Conservation (phyloP, 2,329 filamentous ascomycete species). For the Penicillium sp. region DNA sequence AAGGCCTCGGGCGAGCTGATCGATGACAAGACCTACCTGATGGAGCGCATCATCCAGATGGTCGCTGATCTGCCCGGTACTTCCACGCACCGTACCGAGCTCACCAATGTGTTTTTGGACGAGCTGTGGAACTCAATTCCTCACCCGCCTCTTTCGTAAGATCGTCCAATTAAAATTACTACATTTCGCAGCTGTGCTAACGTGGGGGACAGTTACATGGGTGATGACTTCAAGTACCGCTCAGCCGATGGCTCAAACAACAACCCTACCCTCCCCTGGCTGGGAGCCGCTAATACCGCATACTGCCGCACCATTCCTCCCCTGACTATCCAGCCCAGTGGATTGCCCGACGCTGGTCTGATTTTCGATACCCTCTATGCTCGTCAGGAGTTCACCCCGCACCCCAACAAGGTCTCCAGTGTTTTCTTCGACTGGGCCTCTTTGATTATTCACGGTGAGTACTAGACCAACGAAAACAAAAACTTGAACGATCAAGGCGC, state of each 20-base stretch:
- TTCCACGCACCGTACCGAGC: constrained; percentile 61
- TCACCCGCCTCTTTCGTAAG: constrained; percentile 69
- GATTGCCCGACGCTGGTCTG: constrained; percentile 65
- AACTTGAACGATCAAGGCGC: not conserved
- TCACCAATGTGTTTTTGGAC: constrained; percentile 69
- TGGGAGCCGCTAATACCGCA: constrained; percentile 67
- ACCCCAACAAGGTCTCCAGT: constrained; percentile 73
- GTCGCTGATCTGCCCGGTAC: constrained; percentile 65
- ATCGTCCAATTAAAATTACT: not conserved
- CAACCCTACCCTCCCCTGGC: constrained; percentile 65
- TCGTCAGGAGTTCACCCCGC: constrained; percentile 48
- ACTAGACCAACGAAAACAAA: not conserved
- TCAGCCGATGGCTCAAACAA: constrained; percentile 72
- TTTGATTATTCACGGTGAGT: constrained; percentile 68
- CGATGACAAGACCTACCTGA: constrained; percentile 77
- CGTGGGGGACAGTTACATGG: constrained; percentile 39
- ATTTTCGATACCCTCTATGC: constrained; percentile 49
- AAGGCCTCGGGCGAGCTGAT: constrained; percentile 65
- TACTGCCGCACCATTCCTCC: constrained; percentile 68
- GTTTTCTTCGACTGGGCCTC: constrained; percentile 74
- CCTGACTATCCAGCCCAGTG: constrained; percentile 60
- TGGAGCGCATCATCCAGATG: constrained; percentile 71
- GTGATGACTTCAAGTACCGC: constrained; percentile 64
- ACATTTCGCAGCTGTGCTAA: constrained; percentile 9
- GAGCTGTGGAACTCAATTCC: constrained; percentile 72